Conservation (phyloP, 768 basidiomycete species). For the Punctularia strigosozonata region DNA sequence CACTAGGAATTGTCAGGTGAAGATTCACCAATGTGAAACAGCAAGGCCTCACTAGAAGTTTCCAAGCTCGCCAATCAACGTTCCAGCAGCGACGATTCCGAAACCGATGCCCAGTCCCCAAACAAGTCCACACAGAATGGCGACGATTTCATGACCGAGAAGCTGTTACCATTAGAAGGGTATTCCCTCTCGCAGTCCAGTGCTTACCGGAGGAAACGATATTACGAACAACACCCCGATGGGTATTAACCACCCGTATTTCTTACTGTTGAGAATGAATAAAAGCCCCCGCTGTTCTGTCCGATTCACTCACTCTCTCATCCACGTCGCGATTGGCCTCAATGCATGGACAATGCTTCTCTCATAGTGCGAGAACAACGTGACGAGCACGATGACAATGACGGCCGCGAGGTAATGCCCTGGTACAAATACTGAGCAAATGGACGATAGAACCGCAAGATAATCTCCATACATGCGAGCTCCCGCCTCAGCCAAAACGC, state of each 20-base stretch:
- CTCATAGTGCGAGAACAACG: background rate
- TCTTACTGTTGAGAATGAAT: background rate
- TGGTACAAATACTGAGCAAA: too few species aligned
- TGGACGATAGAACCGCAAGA: too few species aligned
- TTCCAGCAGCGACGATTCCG: conserved; percentile 22
- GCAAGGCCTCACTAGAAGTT: conserved; percentile 18
- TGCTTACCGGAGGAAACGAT: conserved; percentile 26
- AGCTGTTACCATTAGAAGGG: too few species aligned
- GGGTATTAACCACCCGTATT: conserved; percentile 30
- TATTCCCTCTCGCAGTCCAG: too few species aligned
- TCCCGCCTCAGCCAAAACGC: too few species aligned
- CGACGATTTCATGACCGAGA: conserved; percentile 32
- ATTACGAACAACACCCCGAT: conserved; percentile 31
- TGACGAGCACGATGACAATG: background rate
- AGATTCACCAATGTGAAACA: background rate
- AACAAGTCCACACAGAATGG: conserved; percentile 27
- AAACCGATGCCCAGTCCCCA: conserved; percentile 31
- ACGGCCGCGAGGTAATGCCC: too few species aligned
- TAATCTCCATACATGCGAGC: background rate
- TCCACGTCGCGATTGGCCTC: background rate
- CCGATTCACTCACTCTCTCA: background rate
- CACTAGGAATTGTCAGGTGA: background rate
- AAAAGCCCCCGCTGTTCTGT: background rate
- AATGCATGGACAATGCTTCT: background rate
- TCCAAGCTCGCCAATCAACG: conserved; percentile 24